Conservation (phyloP, 805 yeast genomes). For the Candida caryicola region DNA sequence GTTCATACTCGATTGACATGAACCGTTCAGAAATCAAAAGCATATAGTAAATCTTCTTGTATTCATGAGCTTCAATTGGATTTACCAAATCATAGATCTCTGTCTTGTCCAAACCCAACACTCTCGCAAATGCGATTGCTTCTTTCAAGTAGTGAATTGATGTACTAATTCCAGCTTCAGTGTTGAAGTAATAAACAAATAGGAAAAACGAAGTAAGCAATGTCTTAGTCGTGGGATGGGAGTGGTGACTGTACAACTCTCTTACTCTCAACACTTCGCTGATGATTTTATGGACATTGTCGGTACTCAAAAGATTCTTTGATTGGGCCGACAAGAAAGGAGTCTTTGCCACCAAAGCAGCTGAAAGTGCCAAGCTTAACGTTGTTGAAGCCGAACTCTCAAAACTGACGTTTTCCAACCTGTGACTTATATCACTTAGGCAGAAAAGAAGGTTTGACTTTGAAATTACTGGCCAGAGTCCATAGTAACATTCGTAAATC, state of each 20-base stretch:
- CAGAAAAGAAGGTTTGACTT: too few species aligned
- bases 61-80: slow-evolving; percentile 28
- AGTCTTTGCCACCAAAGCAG: slow-evolving; percentile 27
- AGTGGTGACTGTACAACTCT: slow-evolving; percentile 22
- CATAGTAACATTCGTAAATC: too few species aligned
- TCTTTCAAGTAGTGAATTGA: slow-evolving; percentile 32
- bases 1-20: slow-evolving; percentile 32
- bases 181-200: slow-evolving; percentile 30
- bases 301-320: slow-evolving; percentile 14
- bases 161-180: slow-evolving; percentile 20
- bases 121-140: slow-evolving; percentile 32
- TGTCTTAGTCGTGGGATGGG: slow-evolving; percentile 23
- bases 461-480: slow-evolving; percentile 38
- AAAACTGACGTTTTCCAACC: slow-evolving; percentile 7
- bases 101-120: slow-evolving; percentile 29
- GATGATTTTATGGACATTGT: slow-evolving; percentile 11
- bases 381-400: slow-evolving; percentile 10
- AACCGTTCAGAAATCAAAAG: slow-evolving; percentile 34
- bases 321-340: slow-evolving; percentile 12
- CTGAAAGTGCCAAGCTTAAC: slow-evolving; percentile 31
- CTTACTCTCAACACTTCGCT: slow-evolving; percentile 24
- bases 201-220: slow-evolving; percentile 33
- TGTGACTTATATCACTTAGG: slow-evolving; percentile 24
- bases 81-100: slow-evolving; percentile 21
- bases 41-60: slow-evolving; percentile 31